Evolutionary conservation across 164 flowering plant species (phyloP).

Genomic region (Aristolochia californica): DNA sequence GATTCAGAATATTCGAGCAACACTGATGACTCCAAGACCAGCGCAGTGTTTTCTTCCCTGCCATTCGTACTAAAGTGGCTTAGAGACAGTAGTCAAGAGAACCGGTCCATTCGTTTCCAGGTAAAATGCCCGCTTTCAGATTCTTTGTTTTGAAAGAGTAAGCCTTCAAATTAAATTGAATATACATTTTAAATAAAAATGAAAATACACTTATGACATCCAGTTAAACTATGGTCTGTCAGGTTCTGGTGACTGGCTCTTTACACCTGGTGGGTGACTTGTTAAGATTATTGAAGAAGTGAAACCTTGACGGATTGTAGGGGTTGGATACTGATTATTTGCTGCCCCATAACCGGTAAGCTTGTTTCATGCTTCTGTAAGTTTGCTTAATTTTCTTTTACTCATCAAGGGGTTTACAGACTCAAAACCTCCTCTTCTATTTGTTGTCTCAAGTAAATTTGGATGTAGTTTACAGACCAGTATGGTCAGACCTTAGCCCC

Average conservation of each 20-base stretch:
- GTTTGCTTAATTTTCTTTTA: no score
- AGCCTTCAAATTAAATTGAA: background rate
- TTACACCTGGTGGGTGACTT: slow-evolving; percentile 85
- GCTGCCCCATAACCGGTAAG: background rate
- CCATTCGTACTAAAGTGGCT: slow-evolving; percentile 82
- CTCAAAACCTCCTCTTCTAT: no score
- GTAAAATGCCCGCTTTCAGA: slow-evolving; percentile 19
- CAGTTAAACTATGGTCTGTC: background rate
- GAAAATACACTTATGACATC: background rate
- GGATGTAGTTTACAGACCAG: no score
- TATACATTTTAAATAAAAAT: background rate
- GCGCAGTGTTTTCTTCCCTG: slow-evolving; percentile 63
- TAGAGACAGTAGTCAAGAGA: slow-evolving; percentile 48
- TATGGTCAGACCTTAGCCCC: no score
- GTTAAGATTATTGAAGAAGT: slow-evolving; percentile 56
- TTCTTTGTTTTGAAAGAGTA: background rate
- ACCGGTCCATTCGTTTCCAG: slow-evolving; percentile 63
- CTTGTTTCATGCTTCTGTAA: no score
- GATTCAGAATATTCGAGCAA: slow-evolving; percentile 9
- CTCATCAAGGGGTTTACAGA: no score
- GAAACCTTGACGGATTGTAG: slow-evolving; percentile 8
- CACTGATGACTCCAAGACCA: slow-evolving; percentile 28
- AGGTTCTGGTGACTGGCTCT: slow-evolving; percentile 95
- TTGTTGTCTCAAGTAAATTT: no score
- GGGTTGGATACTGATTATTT: background rate